These are phyloP conservation scores for Arabidopsis suecica DNA, from an alignment of 345 rosid species.

Conservation along the genomic window DNA sequence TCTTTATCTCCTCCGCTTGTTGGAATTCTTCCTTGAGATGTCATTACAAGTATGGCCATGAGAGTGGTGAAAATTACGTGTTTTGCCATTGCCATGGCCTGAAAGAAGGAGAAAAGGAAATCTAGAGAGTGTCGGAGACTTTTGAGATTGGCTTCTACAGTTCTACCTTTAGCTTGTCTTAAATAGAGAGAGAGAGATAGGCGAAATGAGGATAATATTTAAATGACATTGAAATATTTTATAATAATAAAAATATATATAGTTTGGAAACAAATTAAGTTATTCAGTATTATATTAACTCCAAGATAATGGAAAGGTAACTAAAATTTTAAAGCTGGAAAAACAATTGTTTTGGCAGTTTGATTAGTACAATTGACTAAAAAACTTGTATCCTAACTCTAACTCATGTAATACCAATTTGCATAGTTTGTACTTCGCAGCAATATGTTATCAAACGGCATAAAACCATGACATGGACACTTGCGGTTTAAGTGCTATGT, in stretches of 20 bases:
- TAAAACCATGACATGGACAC: background rate
- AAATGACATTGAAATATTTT: background rate
- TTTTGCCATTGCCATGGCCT: constrained; percentile 47
- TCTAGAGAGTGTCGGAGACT: constrained; percentile 27
- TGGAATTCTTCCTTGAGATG: constrained; percentile 38
- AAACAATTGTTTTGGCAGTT: background rate
- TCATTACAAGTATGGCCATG: constrained; percentile 37
- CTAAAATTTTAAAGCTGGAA: background rate
- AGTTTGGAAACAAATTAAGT: background rate
- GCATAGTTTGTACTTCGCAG: background rate
- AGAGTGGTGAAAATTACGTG: constrained; percentile 41
- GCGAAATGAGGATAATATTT: constrained; percentile 1
- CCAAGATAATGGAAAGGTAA: background rate
- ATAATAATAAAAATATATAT: background rate
- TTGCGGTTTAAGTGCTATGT: background rate
- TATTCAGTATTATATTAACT: background rate
- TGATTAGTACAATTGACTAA: background rate
- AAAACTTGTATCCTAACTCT: background rate
- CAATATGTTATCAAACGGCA: background rate
- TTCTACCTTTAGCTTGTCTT: constrained; percentile 36
- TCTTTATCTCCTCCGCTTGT: constrained; percentile 34
- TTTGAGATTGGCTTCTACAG: constrained; percentile 36
- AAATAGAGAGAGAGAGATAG: constrained; percentile 33
- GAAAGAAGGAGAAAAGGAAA: background rate
- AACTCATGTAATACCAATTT: background rate